Percentiles rank a stretch among this genome's conserved stretches.
phyloP scores from a whole-genome alignment of 2,329 filamentous ascomycete genomes.

The Gnomoniopsis smithogilvyi region DNA sequence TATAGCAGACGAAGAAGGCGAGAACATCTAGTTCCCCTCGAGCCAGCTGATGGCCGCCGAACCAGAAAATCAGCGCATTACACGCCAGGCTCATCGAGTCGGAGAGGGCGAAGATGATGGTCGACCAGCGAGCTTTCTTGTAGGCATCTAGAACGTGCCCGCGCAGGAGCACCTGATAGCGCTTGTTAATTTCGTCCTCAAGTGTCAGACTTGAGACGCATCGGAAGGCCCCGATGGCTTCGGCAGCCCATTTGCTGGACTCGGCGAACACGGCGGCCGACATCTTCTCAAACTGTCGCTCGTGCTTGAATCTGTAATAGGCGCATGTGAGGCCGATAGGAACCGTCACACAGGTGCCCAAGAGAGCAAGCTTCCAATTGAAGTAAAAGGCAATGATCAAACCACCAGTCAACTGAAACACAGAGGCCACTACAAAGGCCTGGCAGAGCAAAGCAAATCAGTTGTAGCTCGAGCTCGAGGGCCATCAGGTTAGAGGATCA shows the following conservation, averaged over 20 bases:
- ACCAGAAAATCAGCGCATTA: constrained; percentile 65
- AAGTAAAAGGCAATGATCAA: constrained; percentile 67
- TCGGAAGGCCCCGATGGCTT: constrained; percentile 70
- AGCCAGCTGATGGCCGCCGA: constrained; percentile 58
- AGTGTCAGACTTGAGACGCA: constrained; percentile 70
- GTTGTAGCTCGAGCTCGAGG: not conserved
- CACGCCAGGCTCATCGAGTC: constrained; percentile 64
- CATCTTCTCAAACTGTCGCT: constrained; percentile 66
- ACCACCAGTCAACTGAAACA: constrained; percentile 64
- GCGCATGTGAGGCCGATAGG: constrained; percentile 46
- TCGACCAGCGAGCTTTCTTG: constrained; percentile 58
- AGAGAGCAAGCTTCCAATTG: constrained; percentile 73
- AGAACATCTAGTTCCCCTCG: constrained; percentile 44
- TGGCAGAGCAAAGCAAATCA: not conserved
- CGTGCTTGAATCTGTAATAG: constrained; percentile 53
- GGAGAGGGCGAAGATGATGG: constrained; percentile 64
- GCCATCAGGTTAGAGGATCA: not conserved
- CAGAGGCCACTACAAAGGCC: constrained; percentile 55
- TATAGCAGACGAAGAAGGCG: constrained; percentile 57
- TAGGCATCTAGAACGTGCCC: constrained; percentile 59
- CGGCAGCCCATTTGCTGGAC: constrained; percentile 71
- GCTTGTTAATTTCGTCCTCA: constrained; percentile 60
- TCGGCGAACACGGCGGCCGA: constrained; percentile 66
- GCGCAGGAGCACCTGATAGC: constrained; percentile 58
- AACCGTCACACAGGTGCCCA: constrained; percentile 59